phyloP scores from a whole-genome alignment of 768 basidiomycete species.

The Suillus subaureus region DNA sequence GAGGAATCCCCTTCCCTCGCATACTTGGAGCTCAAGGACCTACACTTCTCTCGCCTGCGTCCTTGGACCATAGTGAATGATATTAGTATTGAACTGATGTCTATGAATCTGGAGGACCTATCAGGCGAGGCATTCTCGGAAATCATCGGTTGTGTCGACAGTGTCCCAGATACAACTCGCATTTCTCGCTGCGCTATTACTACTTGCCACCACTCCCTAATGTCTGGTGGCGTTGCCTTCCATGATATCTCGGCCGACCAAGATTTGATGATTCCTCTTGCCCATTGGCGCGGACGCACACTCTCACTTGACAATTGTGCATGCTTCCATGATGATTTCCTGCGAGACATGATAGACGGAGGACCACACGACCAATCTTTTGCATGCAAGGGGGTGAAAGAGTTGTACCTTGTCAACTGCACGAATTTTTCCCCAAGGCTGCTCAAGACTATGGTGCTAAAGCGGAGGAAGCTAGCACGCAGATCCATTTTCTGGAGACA shows the following conservation, averaged over 20 bases:
- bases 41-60: slow-evolving; percentile 6
- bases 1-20: not conserved
- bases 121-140: slow-evolving; percentile 4
- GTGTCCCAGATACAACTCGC: not conserved
- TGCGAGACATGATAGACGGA: slow-evolving; percentile 4
- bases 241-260: not conserved
- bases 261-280: slow-evolving; percentile 7
- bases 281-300: slow-evolving; percentile 1
- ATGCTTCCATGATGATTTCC: slow-evolving; percentile 9
- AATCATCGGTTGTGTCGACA: slow-evolving; percentile 7
- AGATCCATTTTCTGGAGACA: not conserved
- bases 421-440: not conserved
- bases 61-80: slow-evolving; percentile 3
- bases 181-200: slow-evolving; percentile 5
- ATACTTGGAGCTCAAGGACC: slow-evolving; percentile 3
- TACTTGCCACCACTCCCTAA: not conserved
- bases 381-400: slow-evolving; percentile 3
- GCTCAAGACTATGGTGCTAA: slow-evolving; percentile 1
- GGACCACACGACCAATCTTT: not conserved
- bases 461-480: not conserved
- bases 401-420: slow-evolving; percentile 4
- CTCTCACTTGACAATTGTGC: slow-evolving; percentile 2
- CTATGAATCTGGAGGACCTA: slow-evolving; percentile 5
- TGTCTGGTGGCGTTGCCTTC: not conserved
- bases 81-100: not conserved